Evolutionary conservation across 108 stramenopile genomes (phyloP), one percentile per base, ranked within the genome.

Genomic region (Cyclotella baltica): DNA sequence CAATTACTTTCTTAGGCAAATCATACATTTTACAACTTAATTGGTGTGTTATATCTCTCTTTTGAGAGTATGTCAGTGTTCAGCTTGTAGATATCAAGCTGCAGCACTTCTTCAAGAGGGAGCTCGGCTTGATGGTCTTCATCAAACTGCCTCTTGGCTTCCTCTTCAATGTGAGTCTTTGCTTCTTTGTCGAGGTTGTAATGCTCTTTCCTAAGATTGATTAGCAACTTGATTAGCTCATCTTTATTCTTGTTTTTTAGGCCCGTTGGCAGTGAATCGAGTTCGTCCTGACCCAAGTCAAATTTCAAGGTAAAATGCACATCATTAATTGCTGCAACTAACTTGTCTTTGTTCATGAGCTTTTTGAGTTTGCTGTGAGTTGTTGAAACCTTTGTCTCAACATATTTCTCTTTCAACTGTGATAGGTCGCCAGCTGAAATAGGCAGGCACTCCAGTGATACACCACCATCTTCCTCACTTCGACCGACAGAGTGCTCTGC

Each of bases 391-490:
- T 52, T 52, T 52, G 19, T 19, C 11, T 52, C 51, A 52, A 52
- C 51, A 52, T 52, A 52, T n/a, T n/a, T 52, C 51, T 52, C 19
- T n/a, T 20, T 13, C 51, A 52, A n/a, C n/a, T 13, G 19, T 52
- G 51, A 52, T 20, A 52, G n/a, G 51, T 52, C 51, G n/a, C 51
- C 51, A 52, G 11, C 51, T n/a, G 51, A 52, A n/a, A 52, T 20
- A n/a, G 51, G 51, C n/a, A 52, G n/a, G 51, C 51, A n/a, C n/a
- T 52, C 4, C 18, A 52, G 51, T 13, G 51, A 52, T 4, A 52
- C 11, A n/a, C n/a, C n/a, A n/a, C n/a, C n/a, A 52, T 52, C 51
- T n/a, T 52, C 51, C n/a, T 52, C 51, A 52, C 51, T 52, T 52
- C 51, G 11, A n/a, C 51, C 19, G 4, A 52, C 51, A 4, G 51